These are phyloP conservation scores for Aspergillus nanangensis DNA, from an alignment of 495 filamentous ascomycete genomes.

Conservation along the genomic window DNA sequence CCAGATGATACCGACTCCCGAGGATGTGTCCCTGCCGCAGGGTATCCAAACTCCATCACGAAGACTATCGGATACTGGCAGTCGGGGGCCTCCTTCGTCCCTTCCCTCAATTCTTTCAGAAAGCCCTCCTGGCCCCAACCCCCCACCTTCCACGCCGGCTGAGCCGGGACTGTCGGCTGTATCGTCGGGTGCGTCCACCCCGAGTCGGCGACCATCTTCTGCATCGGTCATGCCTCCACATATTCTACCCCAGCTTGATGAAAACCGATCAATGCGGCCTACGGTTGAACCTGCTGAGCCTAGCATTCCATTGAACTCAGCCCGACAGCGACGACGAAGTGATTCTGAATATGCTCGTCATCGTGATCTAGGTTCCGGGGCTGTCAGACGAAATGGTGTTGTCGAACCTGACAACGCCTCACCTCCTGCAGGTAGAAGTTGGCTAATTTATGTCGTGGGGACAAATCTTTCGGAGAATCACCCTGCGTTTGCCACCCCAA, in stretches of 20 bases:
- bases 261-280: slow-evolving; percentile 30
- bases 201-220: slow-evolving; percentile 49
- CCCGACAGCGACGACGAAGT: slow-evolving; percentile 53
- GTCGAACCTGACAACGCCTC: slow-evolving; percentile 58
- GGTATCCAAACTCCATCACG: slow-evolving; percentile 21
- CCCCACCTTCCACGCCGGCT: slow-evolving; percentile 67
- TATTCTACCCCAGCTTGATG: slow-evolving; percentile 29
- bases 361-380: slow-evolving; percentile 56
- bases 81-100: slow-evolving; percentile 23
- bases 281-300: slow-evolving; percentile 25
- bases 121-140: slow-evolving; percentile 57
- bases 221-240: slow-evolving; percentile 42
- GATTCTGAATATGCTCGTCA: slow-evolving; percentile 60
- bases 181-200: slow-evolving; percentile 54
- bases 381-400: slow-evolving; percentile 60
- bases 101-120: slow-evolving; percentile 45
- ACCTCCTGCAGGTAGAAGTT: slow-evolving; percentile 54
- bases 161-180: slow-evolving; percentile 55
- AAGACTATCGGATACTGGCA: slow-evolving; percentile 34
- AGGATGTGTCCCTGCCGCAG: slow-evolving; percentile 42
- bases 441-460: slow-evolving; percentile 77
- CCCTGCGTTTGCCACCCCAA: slow-evolving; percentile 70
- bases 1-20: slow-evolving; percentile 44
- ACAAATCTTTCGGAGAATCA: slow-evolving; percentile 74
- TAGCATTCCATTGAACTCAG: slow-evolving; percentile 19